Percentiles rank a stretch among this genome's conserved stretches.
These are phyloP conservation scores for Wickerhamiella domercqiae DNA, from an alignment of 805 yeast genomes.

Conservation along the genomic window DNA sequence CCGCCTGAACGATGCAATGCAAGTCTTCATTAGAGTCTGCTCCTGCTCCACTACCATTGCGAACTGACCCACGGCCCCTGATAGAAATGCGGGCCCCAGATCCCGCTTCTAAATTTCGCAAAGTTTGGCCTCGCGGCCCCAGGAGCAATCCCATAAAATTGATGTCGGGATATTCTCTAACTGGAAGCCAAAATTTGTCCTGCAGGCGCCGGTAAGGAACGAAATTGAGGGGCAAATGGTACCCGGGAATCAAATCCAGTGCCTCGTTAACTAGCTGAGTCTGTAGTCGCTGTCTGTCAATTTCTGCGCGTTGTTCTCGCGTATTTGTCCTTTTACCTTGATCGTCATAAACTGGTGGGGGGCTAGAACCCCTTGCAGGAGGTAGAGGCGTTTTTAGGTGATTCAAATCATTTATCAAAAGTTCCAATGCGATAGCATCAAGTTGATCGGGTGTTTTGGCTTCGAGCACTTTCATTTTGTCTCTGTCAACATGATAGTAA, in stretches of 20 bases:
- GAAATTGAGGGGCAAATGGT: constrained; percentile 67
- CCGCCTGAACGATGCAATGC: constrained; percentile 79
- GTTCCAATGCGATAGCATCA: constrained; percentile 47
- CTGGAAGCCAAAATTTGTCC: constrained; percentile 78
- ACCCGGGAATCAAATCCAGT: constrained; percentile 54
- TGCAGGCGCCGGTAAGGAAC: constrained; percentile 51
- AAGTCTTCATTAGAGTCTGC: constrained; percentile 57
- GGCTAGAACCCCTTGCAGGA: constrained; percentile 58
- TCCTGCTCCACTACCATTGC: constrained; percentile 52
- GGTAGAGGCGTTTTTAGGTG: constrained; percentile 37
- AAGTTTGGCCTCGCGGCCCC: constrained; percentile 92
- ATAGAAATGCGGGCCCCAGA: constrained; percentile 85
- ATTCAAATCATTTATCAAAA: constrained; percentile 70
- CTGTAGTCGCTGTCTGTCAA: constrained; percentile 61
- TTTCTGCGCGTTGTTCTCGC: constrained; percentile 48
- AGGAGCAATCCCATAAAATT: constrained; percentile 81
- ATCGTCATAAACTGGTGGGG: constrained; percentile 80
- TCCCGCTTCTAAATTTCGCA: constrained; percentile 61
- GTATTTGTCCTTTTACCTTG: constrained; percentile 78
- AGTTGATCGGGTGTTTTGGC: constrained; percentile 58
- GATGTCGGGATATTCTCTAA: constrained; percentile 72
- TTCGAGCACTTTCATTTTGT: no score
- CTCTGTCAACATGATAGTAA: no score
- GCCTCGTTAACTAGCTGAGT: constrained; percentile 66
- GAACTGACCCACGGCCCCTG: constrained; percentile 91